Evolutionary conservation across 305 asterid species (phyloP), one percentile per base, ranked within the genome.

Genomic region (Solanum hybrid): DNA sequence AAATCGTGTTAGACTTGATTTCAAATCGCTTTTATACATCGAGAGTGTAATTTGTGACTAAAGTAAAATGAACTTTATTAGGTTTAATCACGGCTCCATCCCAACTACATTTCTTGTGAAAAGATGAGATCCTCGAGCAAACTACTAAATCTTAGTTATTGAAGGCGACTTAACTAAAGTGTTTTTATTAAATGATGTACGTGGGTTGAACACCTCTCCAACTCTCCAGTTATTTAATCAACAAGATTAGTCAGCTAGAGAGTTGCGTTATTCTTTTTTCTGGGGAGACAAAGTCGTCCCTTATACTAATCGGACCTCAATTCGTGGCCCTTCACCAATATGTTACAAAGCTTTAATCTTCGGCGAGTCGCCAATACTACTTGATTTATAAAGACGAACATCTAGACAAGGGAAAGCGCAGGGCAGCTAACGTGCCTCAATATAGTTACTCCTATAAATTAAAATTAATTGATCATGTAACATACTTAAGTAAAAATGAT

Each of bases 331-430:
- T 15, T 31, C 26, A 4, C 4, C 37, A 75, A 75, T 17, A 7
- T 29, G 24, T 29, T 75, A 29, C 1, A 22, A 75, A 29, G 12
- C 0, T 76, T 15, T 11, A 17, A 15, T 31, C 12, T 76, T 76
- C 7, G 2, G 0, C 2, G 1, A 5, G 1, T 76, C 0, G 1
- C 5, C 11, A 4, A 15, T 8, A 14, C 13, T 26, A 12, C 7
- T 17, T 32, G 14, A 31, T n/a, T 31, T 76, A 31, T 17, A 31
- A 76, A 15, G 26, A 8, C 13, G 2, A 76, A 15, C 3, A 76
- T 31, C 10, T 32, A 4, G 4, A 22, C 3, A 76, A 15, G 24
- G 12, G 1, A 17, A 72, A 26, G 1, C 0, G 1, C 6, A 75
- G 1, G 33, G 1, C 3, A 7, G 1, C n/a, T 14, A 20, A 1